Evolutionary conservation across 2,329 filamentous ascomycete species (phyloP).

Genomic region (Trichoderma semiorbis): DNA sequence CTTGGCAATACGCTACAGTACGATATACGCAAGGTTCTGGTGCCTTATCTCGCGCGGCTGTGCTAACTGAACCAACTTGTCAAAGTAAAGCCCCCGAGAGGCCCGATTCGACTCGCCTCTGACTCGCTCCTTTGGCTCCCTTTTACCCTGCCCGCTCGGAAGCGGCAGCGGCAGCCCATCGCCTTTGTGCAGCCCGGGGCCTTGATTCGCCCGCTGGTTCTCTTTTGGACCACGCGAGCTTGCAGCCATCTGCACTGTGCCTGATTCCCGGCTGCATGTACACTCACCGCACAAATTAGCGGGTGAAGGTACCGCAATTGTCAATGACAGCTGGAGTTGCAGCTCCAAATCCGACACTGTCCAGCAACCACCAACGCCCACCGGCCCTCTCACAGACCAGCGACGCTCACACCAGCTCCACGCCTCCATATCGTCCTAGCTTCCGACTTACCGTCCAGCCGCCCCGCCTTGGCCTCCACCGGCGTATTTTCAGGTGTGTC

Average conservation of each 20-base stretch:
- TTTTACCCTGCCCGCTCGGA: background rate
- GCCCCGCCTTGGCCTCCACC: conserved; percentile 6
- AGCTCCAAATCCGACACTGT: background rate
- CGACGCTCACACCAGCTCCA: background rate
- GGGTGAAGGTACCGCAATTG: background rate
- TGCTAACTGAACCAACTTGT: background rate
- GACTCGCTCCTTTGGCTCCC: background rate
- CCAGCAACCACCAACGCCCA: background rate
- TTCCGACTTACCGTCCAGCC: conserved; percentile 10
- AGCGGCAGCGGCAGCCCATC: background rate
- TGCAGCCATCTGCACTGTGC: background rate
- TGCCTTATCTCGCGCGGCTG: background rate
- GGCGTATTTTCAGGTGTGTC: background rate
- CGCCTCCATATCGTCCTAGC: background rate
- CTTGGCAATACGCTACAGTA: background rate
- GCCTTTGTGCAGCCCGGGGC: background rate
- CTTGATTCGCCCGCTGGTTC: background rate
- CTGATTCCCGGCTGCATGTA: background rate
- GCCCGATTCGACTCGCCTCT: background rate
- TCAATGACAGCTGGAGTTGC: background rate
- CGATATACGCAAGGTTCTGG: background rate
- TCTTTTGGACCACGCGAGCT: background rate
- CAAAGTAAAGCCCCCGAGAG: background rate
- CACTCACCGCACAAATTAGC: background rate
- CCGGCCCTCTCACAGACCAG: background rate